phyloP scores from a whole-genome alignment of 129 eudicot species.

The Centaurea solstitialis region DNA sequence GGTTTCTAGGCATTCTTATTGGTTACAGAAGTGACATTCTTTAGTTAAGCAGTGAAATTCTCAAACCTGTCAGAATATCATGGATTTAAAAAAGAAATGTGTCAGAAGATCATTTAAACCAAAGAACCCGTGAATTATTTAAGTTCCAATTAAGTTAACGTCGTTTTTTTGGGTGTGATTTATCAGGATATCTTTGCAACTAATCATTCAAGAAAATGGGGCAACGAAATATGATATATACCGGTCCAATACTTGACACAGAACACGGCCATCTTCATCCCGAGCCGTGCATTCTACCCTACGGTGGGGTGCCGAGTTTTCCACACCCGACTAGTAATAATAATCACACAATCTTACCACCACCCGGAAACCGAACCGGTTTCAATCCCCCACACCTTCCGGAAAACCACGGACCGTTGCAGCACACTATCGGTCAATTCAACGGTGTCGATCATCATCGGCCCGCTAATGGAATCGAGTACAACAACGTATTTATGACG shows the following conservation, averaged over 20 bases:
- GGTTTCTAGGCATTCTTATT: not conserved
- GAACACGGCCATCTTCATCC: slow-evolving; percentile 63
- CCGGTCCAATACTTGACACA: slow-evolving; percentile 53
- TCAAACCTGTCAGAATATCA: not conserved
- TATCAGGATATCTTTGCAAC: slow-evolving; percentile 43
- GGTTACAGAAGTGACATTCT: not conserved
- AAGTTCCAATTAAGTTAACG: not conserved
- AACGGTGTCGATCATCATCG: slow-evolving; percentile 47
- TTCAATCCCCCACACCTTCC: slow-evolving; percentile 57
- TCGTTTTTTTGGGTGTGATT: not conserved
- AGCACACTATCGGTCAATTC: slow-evolving; percentile 54
- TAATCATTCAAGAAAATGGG: slow-evolving; percentile 49
- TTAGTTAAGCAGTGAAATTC: not conserved
- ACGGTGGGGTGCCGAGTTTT: slow-evolving; percentile 49
- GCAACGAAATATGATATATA: slow-evolving; percentile 64
- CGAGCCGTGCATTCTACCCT: slow-evolving; percentile 52
- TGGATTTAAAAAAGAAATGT: not conserved
- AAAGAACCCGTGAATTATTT: not conserved
- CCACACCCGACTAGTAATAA: slow-evolving; percentile 51
- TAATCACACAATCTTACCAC: slow-evolving; percentile 47
- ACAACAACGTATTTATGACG: slow-evolving; percentile 39
- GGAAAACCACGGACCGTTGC: slow-evolving; percentile 55
- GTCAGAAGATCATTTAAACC: not conserved
- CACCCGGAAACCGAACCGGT: slow-evolving; percentile 44
- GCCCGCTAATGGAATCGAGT: slow-evolving; percentile 7